Evolutionary conservation across 331 rosid species (phyloP), one percentile per base, ranked within the genome.

Genomic region (Quercus lobata): DNA sequence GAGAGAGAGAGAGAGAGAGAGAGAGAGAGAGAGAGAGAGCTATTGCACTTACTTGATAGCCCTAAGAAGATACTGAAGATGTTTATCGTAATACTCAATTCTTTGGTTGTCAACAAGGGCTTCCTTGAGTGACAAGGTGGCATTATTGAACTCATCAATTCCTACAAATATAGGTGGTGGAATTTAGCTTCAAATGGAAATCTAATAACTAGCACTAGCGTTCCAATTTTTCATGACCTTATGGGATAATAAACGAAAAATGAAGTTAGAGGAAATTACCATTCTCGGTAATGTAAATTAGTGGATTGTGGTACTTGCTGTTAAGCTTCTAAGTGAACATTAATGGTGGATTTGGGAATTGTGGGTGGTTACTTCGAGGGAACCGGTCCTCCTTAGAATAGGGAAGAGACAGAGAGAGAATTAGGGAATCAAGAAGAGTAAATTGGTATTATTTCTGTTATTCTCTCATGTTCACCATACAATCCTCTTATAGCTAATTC

Each of bases 121-220:
- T 73, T 80, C 72, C 17, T 83, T 49, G 1, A 86, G 80, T 2
- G 86, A 25, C 24, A 88, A 14, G 16, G 80, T 55, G 17, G 83
- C 90, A 82, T 89, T 89, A 73, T 84, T 81, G 16, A 69, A 72
- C 76, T 91, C 92, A 69, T 83, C 86, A 1, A 85, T 44, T 16
- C 91, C 91, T 90, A 74, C 22, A 35, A 71, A 53, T 21, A 71
- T 76, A 72, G 71, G 1, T 4, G 18, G 27, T 58, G 69, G 32
- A 49, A 18, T 66, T 15, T 52, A 29, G 11, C 0, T 29, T 15
- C 17, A 21, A 27, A 29, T 57, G 10, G 71, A 7, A 2, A 7
- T 35, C 27, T 7, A 18, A 2, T 22, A 58, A 14, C 22, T 30
- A 56, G 10, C 7, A 57, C 7, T 35, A 1, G 44, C 7, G 2